Evolutionary conservation across 129 eudicot genomes (phyloP).

Genomic region (Artemisia tridentata): DNA sequence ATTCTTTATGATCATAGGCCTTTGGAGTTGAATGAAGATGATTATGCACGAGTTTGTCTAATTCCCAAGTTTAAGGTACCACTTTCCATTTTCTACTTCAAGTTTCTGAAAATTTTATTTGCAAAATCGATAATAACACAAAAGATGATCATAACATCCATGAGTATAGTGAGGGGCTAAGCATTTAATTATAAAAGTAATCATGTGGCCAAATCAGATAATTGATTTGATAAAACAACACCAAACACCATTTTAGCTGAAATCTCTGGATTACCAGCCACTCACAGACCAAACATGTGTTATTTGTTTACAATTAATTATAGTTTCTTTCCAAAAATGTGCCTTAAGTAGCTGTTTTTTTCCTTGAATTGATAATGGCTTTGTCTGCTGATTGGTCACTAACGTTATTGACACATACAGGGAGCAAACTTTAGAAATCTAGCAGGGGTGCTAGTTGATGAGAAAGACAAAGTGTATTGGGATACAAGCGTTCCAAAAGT

Average conservation of each 20-base stretch:
- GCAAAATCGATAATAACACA: no score
- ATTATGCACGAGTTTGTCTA: slow-evolving; percentile 49
- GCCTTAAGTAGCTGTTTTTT: not conserved
- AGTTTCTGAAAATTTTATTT: no score
- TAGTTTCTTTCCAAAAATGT: no score
- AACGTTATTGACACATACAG: slow-evolving; percentile 31
- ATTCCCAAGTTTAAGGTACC: slow-evolving; percentile 55
- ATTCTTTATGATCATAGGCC: slow-evolving; percentile 61
- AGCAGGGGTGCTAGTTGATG: slow-evolving; percentile 51
- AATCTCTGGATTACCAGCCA: no score
- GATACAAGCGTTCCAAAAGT: slow-evolving; percentile 46
- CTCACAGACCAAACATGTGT: no score
- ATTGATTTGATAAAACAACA: no score
- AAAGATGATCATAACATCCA: no score
- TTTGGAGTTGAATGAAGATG: slow-evolving; percentile 48
- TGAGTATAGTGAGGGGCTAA: no score
- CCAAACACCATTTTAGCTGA: no score
- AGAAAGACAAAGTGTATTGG: slow-evolving; percentile 41
- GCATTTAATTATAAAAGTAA: no score
- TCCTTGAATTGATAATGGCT: not conserved
- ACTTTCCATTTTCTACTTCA: not conserved
- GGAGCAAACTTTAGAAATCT: slow-evolving; percentile 71
- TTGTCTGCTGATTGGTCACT: not conserved
- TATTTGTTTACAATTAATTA: no score
- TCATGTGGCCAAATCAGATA: no score